Conservation (phyloP, 495 filamentous ascomycete species). For the Choiromyces venosus region DNA sequence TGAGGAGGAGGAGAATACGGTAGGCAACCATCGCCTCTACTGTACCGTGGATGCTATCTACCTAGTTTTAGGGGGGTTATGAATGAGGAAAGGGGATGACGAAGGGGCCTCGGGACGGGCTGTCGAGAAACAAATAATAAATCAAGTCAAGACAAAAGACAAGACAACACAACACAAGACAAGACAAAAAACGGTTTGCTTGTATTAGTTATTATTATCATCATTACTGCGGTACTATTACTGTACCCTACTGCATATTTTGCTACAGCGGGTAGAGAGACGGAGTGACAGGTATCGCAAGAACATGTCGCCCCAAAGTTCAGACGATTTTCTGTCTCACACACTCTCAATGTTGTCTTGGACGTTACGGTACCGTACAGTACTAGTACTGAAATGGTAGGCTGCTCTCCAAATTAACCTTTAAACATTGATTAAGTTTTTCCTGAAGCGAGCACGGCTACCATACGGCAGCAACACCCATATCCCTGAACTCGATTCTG, state of each 20-base stretch:
- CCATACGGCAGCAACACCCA: slow-evolving; percentile 15
- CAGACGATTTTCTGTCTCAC: neutral
- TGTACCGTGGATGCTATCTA: neutral
- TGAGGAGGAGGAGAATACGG: neutral
- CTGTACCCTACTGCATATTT: neutral
- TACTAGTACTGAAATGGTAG: neutral
- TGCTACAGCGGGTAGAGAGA: neutral
- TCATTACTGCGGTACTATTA: neutral
- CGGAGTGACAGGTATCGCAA: neutral
- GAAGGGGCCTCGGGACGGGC: neutral
- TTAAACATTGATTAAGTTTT: slow-evolving; percentile 4
- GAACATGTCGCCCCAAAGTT: neutral
- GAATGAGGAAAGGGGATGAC: neutral
- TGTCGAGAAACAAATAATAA: neutral
- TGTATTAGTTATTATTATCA: slow-evolving; percentile 1
- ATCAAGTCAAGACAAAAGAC: neutral
- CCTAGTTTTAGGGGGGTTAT: neutral
- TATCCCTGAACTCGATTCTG: slow-evolving; percentile 20
- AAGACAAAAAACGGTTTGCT: neutral
- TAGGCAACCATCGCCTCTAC: slow-evolving; percentile 15
- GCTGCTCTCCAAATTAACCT: slow-evolving; percentile 1
- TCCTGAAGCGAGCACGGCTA: slow-evolving; percentile 8
- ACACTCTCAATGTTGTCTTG: neutral
- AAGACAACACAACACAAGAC: slow-evolving; percentile 1
- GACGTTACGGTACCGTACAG: neutral